Base-by-base conservation (phyloP, 345 rosid genomes). In the Turritis glabra region DNA sequence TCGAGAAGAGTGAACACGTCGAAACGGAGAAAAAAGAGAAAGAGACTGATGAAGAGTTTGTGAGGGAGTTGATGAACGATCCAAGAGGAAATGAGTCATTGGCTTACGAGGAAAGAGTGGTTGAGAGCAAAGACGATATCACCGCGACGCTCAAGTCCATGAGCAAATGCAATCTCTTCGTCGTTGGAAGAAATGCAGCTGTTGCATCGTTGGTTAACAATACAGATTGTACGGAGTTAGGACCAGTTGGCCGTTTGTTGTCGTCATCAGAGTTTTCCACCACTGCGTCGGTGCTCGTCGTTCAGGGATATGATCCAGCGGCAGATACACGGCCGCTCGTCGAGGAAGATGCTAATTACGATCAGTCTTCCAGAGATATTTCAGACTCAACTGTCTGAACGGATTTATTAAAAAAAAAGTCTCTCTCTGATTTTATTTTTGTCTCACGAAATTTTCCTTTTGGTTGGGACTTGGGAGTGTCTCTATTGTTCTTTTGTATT, bases 151-250 rank as follows among this genome's bases (percentile, higher is more conserved):
- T 86, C 18, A 80, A 67, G 66, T 75, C 83, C 2, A 73, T 60
- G 78, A 77, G 68, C 73, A 82, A 69, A 44, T 72, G 78, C 43
- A 82, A 80, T 60, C 72, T 86, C 4, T 84, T 80, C 22, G 41
- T 84, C 5, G 87, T 80, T 0, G 89, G 89, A 71, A 77, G 87
- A 79, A 69, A 43, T 23, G 67, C 86, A 0, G 74, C 76, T 25
- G 71, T 78, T 54, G 47, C 19, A 40, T 64, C 80, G 18, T 72
- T 84, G 77, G 15, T 48, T n/a, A 47, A 52, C 40, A 57, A 73
- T 29, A 72, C 74, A 1, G 87, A 86, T 10, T 76, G 86, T 58
- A 76, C 86, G 0, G 87, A 84, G 75, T 56, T 86, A 17, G 89
- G 89, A 33, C 80, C 83, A 3, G 78, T 86, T 23, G 89, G 87